These are phyloP conservation scores for Pseudogymnoascus sp. DNA, from an alignment of 2,329 filamentous ascomycete genomes.

Conservation along the genomic window DNA sequence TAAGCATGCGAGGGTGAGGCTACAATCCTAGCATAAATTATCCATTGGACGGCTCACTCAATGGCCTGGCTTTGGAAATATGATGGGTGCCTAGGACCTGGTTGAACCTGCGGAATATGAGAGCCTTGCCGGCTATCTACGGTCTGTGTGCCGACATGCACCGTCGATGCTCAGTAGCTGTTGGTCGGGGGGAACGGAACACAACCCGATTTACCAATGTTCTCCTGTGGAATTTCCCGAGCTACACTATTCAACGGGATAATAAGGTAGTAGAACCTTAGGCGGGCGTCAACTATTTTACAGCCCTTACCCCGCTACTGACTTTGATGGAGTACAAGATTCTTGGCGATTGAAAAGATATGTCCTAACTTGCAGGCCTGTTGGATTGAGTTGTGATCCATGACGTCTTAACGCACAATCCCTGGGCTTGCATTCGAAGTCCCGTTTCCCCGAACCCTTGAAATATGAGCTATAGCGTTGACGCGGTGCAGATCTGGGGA, in stretches of 20 bases:
- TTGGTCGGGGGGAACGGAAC: constrained; percentile 1
- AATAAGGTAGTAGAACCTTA: not conserved
- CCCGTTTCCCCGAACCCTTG: not conserved
- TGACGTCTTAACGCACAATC: not conserved
- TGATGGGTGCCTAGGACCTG: not conserved
- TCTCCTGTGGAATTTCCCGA: not conserved
- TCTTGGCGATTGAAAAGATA: not conserved
- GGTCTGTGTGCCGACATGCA: not conserved
- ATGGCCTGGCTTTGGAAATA: not conserved
- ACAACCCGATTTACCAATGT: not conserved
- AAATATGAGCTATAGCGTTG: not conserved
- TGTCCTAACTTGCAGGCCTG: not conserved
- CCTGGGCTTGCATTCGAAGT: not conserved
- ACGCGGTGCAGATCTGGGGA: not conserved
- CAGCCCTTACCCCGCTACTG: not conserved
- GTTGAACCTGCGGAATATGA: not conserved
- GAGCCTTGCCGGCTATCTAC: not conserved
- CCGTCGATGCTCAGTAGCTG: not conserved
- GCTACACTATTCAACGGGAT: not conserved
- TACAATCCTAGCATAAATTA: not conserved
- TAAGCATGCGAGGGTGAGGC: not conserved
- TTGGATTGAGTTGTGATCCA: constrained; percentile 3
- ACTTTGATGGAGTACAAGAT: not conserved
- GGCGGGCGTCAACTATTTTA: not conserved
- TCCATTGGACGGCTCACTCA: not conserved